Base-by-base conservation (phyloP, 208 protist species). In the Acanthamoeba castellanii region DNA sequence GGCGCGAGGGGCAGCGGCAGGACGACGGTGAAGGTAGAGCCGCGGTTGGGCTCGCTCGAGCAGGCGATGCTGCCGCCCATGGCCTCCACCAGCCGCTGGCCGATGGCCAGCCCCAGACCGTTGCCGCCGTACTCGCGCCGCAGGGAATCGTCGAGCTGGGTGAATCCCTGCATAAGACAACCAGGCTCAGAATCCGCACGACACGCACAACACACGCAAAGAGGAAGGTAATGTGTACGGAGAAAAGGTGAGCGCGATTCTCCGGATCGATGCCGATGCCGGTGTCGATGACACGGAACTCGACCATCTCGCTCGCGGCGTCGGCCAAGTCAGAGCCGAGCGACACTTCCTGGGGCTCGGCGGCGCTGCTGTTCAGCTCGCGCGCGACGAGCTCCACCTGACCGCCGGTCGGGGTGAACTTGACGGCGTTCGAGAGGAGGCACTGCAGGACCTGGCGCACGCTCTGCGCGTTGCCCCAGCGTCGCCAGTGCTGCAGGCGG, bases 51-150 rank as follows among this genome's bases (percentile, higher is more conserved):
- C 14, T 45, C 30, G 76, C 42, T 57, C 30, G 34, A 37, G 25
- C 34, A 45, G 14, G 42, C 16, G 27, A 84, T 13, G 42, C 45
- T 52, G 11, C 76, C 64, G 64, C 25, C n/a, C 64, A 72, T 72
- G 64, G 27, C 64, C 9, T 72, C 42, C 30, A 95, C 93, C 20
- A 97, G 84, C 37, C 96, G 45, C 55, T 96, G 96, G 74, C 94
- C 96, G 30, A 97, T 96, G 90, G 95, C 90, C 7, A 97, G 66
- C 3, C 96, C 96, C 16, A 97, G 90, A 20, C 96, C 96, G 11
- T 94, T 96, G 25, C 96, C 96, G 5, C 95, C 96, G 61, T 95
- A 96, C 50, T 95, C 55, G 16, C 95, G 59, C 7, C 66, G 95
- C 14, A 68, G 20, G 14, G 87, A 92, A 25, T 50, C 68, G 84